Base-by-base conservation (phyloP, 306 rosid species). In the Geum urbanum region DNA sequence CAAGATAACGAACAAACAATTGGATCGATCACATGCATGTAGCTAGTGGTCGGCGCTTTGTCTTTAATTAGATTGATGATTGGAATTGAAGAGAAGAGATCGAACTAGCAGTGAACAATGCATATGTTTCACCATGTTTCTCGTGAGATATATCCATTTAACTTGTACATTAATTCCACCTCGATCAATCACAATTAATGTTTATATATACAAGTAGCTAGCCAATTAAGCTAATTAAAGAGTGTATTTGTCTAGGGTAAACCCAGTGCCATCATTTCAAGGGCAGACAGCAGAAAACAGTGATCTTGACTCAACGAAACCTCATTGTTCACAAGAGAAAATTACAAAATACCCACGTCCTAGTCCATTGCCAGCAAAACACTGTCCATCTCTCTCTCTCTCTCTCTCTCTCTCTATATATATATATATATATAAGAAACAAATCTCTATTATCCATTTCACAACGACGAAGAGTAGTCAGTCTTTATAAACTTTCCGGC, bases 261-360 rank as follows among this genome's bases (percentile, higher is more conserved):
- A 66, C 35, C 69, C 20, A 62, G 27, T 39, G 72, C 67, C 13
- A 72, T 66, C 75, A 27, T 61, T 78, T 78, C 80, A 67, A 61
- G 7, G 52, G 66, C 60, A 81, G 88, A 86, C 75, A 77, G 53
- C 35, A 82, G 74, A 37, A 83, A 84, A 90, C 96, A 90, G 13
- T 75, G 96, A 91, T 81, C 82, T 72, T 68, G 86, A 88, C 85
- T 75, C 69, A 71, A 63, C 49, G 73, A 71, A 78, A 82, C 85
- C 75, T 70, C 55, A 57, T 69, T 58, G 73, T 76, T 79, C 78
- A 66, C 74, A 27, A 27, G 65, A 63, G 82, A 78, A 65, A 71
- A 76, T 54, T 74, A 49, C 56, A 62, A 79, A 37, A 54, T 41
- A 50, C 45, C 52, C 22, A 8, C 4, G 76, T 69, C 79, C 32